Conservation (phyloP, 257 asterid genomes). For the Gentiana macrophylla region DNA sequence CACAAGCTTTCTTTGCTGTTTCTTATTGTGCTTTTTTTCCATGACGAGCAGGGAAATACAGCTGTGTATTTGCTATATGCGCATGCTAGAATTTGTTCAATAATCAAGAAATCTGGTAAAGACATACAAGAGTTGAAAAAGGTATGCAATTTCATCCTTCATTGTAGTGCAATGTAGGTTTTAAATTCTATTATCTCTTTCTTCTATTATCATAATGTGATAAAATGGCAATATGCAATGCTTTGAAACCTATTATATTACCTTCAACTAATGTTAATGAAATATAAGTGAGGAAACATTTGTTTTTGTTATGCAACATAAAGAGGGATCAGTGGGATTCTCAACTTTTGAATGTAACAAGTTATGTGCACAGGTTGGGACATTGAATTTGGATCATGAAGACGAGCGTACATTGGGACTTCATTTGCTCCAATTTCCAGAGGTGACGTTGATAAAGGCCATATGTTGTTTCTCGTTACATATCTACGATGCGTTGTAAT, state of each 20-base stretch:
- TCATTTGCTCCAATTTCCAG: slow-evolving; percentile 85
- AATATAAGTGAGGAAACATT: too few relatives aligned
- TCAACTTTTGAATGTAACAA: not conserved
- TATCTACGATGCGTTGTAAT: not conserved
- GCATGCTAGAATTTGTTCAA: slow-evolving; percentile 97
- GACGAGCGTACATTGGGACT: slow-evolving; percentile 78
- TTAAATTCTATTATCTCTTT: too few relatives aligned
- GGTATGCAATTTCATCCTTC: slow-evolving; percentile 28
- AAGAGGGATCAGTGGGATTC: too few relatives aligned
- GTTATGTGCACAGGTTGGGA: slow-evolving; percentile 37
- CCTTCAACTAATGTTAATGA: too few relatives aligned
- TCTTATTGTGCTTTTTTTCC: slow-evolving; percentile 6
- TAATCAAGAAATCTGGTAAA: slow-evolving; percentile 77
- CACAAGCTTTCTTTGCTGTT: not conserved
- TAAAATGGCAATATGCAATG: too few relatives aligned
- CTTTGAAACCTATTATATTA: too few relatives aligned
- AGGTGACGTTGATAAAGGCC: slow-evolving; percentile 29
- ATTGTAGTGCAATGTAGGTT: too few relatives aligned
- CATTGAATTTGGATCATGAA: slow-evolving; percentile 54
- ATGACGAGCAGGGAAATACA: slow-evolving; percentile 80
- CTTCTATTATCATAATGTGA: too few relatives aligned
- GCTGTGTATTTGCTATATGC: slow-evolving; percentile 94
- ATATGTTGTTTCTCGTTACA: not conserved
- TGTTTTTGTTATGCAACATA: too few relatives aligned
- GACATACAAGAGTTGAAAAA: slow-evolving; percentile 66